Evolutionary conservation across 140 eudicot species (phyloP), one percentile per base, ranked within the genome.

Genomic region (Senecio squalidus): DNA sequence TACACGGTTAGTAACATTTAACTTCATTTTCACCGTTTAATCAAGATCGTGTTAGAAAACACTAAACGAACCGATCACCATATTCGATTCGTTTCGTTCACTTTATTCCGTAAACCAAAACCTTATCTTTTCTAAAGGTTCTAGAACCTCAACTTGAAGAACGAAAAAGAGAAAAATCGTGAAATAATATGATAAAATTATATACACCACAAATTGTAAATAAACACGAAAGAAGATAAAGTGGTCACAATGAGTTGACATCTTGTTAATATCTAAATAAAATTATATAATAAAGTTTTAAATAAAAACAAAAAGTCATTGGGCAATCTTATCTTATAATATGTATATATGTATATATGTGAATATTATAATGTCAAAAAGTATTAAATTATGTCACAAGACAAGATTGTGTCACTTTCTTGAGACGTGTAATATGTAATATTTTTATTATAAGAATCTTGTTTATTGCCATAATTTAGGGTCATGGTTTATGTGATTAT

Each of bases 181-280:
- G n/a, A n/a, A n/a, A n/a, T n/a, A n/a, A n/a, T n/a, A n/a, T n/a
- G n/a, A n/a, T n/a, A n/a, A n/a, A 22, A 25, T 48, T 23, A 0
- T 49, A 1, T 33, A 27, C 26, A 27, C 22, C 34, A 25, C 25
- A 36, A 18, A 69, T 40, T 7, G 60, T 58, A 46, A 41, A 6
- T 2, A 7, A 49, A 24, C 24, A 53, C 62, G 63, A 40, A 53
- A 39, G 2, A 15, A 60, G 68, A 59, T 69, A 60, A 69, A 49
- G 68, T 60, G 75, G 68, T 68, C 68, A 58, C 74, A 69, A 5
- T n/a, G 36, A 59, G 48, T 69, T 24, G 68, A 58, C 74, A 31
- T 25, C 62, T 59, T 62, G 38, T 49, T 59, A 34, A 69, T 69
- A 48, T 17, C 17, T 1, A 36, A 47, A 7, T 2, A 58, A 2